These are phyloP conservation scores for Iris macrosiphon DNA, from an alignment of 106 monocot species.

Conservation along the genomic window DNA sequence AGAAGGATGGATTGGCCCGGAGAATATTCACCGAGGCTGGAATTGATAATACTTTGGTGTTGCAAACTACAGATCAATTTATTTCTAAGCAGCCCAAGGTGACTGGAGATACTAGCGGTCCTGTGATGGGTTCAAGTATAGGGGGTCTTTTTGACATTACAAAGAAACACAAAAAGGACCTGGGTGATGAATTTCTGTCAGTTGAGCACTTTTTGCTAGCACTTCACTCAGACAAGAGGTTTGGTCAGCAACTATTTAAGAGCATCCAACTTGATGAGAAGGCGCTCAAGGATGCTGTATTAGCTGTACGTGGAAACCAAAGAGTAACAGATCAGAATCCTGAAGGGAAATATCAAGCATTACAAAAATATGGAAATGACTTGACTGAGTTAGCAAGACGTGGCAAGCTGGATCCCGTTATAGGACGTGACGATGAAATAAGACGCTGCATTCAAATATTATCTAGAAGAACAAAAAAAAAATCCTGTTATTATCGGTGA, in stretches of 20 bases:
- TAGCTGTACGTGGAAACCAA: slow-evolving; percentile 72
- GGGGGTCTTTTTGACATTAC: slow-evolving; percentile 64
- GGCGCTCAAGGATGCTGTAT: slow-evolving; percentile 58
- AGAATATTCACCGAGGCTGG: slow-evolving; percentile 84
- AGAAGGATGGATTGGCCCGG: slow-evolving; percentile 87
- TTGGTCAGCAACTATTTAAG: slow-evolving; percentile 67
- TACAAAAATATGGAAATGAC: slow-evolving; percentile 91
- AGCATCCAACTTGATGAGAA: slow-evolving; percentile 61
- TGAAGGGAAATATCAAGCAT: slow-evolving; percentile 82
- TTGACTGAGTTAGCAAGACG: slow-evolving; percentile 81
- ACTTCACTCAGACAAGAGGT: slow-evolving; percentile 62
- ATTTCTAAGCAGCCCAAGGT: slow-evolving; percentile 79
- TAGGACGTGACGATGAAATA: slow-evolving; percentile 95
- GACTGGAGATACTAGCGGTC: slow-evolving; percentile 58
- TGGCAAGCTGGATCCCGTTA: slow-evolving; percentile 93
- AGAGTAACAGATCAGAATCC: slow-evolving; percentile 94
- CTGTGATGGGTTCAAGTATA: slow-evolving; percentile 48
- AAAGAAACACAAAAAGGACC: slow-evolving; percentile 75
- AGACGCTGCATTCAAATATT: slow-evolving; percentile 88
- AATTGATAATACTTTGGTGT: slow-evolving; percentile 66
- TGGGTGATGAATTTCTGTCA: slow-evolving; percentile 75
- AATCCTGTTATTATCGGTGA: slow-evolving; percentile 95
- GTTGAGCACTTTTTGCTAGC: slow-evolving; percentile 88
- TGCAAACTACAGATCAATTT: slow-evolving; percentile 72
- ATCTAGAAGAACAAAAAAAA: slow-evolving; percentile 78